Conservation (phyloP, 768 basidiomycete species). For the Pisolithus orientalis region DNA sequence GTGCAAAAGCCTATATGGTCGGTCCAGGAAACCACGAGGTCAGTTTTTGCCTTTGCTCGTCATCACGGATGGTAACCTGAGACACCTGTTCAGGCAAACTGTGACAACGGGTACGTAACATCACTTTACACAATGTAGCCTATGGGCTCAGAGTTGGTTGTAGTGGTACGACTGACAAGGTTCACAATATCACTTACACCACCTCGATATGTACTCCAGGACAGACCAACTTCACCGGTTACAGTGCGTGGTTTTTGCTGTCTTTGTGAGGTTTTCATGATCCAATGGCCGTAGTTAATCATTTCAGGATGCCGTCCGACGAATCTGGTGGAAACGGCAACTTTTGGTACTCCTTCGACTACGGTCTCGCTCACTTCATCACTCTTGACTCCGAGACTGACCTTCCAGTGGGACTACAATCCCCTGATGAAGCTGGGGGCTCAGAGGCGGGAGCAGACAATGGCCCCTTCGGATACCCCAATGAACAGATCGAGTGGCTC, state of each 20-base stretch:
- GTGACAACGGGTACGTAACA: conserved; percentile 21
- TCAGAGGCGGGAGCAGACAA: conserved; percentile 14
- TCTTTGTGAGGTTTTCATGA: background rate
- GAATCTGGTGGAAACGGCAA: conserved; percentile 21
- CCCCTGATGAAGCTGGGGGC: conserved; percentile 18
- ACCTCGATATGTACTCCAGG: conserved; percentile 21
- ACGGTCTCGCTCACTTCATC: conserved; percentile 24
- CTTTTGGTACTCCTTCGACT: conserved; percentile 28
- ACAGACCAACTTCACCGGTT: conserved; percentile 23
- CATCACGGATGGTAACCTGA: background rate
- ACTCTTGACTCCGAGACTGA: conserved; percentile 20
- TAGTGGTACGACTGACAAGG: conserved; percentile 17
- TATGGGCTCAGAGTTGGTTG: background rate
- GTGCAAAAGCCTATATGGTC: conserved; percentile 22
- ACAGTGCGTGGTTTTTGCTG: conserved; percentile 12
- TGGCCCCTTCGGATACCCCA: conserved; percentile 22
- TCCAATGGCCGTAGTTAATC: conserved; percentile 13
- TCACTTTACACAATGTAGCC: background rate
- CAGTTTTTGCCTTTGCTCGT: background rate
- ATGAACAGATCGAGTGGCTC: conserved; percentile 23
- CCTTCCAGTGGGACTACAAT: conserved; percentile 18
- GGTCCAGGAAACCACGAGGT: conserved; percentile 21
- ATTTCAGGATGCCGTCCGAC: conserved; percentile 22
- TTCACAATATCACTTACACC: conserved; percentile 22
- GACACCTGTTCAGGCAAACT: conserved; percentile 16